Evolutionary conservation across 2,329 filamentous ascomycete genomes (phyloP).

Genomic region (Peltaster fructicola): DNA sequence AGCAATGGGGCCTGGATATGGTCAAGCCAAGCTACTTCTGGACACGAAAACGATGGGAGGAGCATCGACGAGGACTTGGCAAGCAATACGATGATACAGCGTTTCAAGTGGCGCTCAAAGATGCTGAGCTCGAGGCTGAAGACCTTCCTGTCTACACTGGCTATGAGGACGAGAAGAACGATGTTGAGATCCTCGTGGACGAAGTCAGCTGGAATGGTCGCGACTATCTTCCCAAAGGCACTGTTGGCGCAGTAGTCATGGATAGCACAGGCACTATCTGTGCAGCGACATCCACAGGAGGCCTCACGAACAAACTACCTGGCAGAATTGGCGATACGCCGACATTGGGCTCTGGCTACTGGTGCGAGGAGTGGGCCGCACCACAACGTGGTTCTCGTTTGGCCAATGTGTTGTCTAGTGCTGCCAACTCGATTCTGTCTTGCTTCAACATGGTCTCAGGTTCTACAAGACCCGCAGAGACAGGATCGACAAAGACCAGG

Average conservation of each 20-base stretch:
- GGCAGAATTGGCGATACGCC: slow-evolving; percentile 78
- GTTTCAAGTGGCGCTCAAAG: slow-evolving; percentile 29
- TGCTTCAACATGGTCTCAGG: too few species aligned
- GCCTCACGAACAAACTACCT: slow-evolving; percentile 75
- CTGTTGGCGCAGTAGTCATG: slow-evolving; percentile 65
- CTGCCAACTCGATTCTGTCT: too few species aligned
- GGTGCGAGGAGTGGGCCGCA: slow-evolving; percentile 64
- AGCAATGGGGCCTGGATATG: slow-evolving; percentile 49
- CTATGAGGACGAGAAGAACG: slow-evolving; percentile 19
- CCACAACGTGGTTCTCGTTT: too few species aligned
- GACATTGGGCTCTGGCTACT: slow-evolving; percentile 68
- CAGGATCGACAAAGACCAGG: too few species aligned
- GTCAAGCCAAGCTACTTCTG: slow-evolving; percentile 60
- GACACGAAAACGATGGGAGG: slow-evolving; percentile 61
- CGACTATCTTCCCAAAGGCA: slow-evolving; percentile 65
- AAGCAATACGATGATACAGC: slow-evolving; percentile 18
- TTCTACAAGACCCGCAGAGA: too few species aligned
- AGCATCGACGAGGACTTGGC: slow-evolving; percentile 47
- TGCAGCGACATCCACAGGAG: slow-evolving; percentile 49
- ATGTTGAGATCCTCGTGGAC: slow-evolving; percentile 8
- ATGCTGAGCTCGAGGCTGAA: too few species aligned
- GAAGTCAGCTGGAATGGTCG: slow-evolving; percentile 38
- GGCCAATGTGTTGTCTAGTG: too few species aligned
- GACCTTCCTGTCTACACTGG: too few species aligned
- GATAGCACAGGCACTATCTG: slow-evolving; percentile 61